phyloP scores from a whole-genome alignment of 2,329 filamentous ascomycete genomes.

The Cryphonectria parasitica region DNA sequence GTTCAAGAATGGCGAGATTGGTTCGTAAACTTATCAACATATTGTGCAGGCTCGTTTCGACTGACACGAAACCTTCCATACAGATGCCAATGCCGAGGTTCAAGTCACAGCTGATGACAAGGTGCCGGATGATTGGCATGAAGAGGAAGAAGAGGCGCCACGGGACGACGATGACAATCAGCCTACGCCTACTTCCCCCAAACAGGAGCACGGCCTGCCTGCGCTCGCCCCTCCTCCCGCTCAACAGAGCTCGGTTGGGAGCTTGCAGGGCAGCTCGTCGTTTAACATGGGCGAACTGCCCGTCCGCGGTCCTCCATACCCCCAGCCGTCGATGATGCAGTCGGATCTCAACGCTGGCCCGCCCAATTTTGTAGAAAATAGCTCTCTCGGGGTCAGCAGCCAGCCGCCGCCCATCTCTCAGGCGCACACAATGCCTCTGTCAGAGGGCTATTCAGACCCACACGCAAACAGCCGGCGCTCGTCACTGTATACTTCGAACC shows the following conservation, averaged over 20 bases:
- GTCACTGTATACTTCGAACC: slow-evolving; percentile 47
- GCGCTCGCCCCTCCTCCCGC: slow-evolving; percentile 38
- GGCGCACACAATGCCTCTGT: slow-evolving; percentile 44
- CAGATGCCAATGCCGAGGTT: slow-evolving; percentile 53
- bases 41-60: neutral
- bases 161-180: slow-evolving; percentile 51
- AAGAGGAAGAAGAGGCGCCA: slow-evolving; percentile 46
- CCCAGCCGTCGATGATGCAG: slow-evolving; percentile 46
- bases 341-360: slow-evolving; percentile 48
- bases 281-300: slow-evolving; percentile 49
- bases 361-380: slow-evolving; percentile 45
- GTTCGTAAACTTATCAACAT: slow-evolving; percentile 43
- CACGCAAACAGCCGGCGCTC: slow-evolving; percentile 52
- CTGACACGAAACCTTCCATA: neutral
- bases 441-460: slow-evolving; percentile 50
- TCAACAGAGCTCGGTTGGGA: slow-evolving; percentile 42
- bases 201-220: slow-evolving; percentile 41
- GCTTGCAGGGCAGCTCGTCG: slow-evolving; percentile 38
- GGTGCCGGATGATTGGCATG: slow-evolving; percentile 50
- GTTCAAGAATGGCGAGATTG: slow-evolving; percentile 60
- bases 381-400: slow-evolving; percentile 40
- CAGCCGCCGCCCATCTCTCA: slow-evolving; percentile 41
- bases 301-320: slow-evolving; percentile 45
- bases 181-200: slow-evolving; percentile 40
- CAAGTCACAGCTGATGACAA: slow-evolving; percentile 59